phyloP scores from a whole-genome alignment of 495 filamentous ascomycete species.

The Clohesyomyces aquaticus region DNA sequence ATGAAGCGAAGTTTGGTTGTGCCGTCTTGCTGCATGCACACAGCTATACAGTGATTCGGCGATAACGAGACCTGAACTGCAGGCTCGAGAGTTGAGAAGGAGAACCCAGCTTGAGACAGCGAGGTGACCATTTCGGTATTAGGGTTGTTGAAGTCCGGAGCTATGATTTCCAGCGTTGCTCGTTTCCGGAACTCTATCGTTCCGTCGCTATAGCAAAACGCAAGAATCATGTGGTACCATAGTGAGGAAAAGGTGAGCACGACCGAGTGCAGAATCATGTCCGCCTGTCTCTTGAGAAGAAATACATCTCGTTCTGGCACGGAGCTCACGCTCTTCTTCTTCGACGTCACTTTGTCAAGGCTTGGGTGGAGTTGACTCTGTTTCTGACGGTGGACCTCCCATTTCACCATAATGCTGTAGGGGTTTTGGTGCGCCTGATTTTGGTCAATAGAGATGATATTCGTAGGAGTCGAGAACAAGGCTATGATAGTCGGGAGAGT shows the following conservation, averaged over 20 bases:
- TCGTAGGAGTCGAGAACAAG: slow-evolving; percentile 66
- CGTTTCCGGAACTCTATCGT: slow-evolving; percentile 77
- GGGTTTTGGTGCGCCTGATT: slow-evolving; percentile 60
- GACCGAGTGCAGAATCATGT: slow-evolving; percentile 66
- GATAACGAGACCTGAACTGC: slow-evolving; percentile 65
- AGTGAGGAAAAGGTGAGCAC: slow-evolving; percentile 68
- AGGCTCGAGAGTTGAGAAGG: slow-evolving; percentile 58
- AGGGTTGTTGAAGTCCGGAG: slow-evolving; percentile 62
- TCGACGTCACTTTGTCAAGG: slow-evolving; percentile 72
- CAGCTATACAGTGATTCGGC: slow-evolving; percentile 70
- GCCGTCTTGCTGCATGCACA: slow-evolving; percentile 66
- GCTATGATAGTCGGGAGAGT: slow-evolving; percentile 65
- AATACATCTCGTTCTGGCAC: slow-evolving; percentile 50
- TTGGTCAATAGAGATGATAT: slow-evolving; percentile 48
- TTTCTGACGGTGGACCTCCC: slow-evolving; percentile 67
- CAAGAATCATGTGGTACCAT: slow-evolving; percentile 68
- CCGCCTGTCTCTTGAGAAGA: slow-evolving; percentile 66
- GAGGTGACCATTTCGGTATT: slow-evolving; percentile 66
- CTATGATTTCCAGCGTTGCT: slow-evolving; percentile 66
- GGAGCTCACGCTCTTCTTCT: slow-evolving; percentile 56
- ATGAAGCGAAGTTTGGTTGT: slow-evolving; percentile 66
- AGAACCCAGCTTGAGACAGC: slow-evolving; percentile 72
- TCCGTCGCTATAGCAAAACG: slow-evolving; percentile 73
- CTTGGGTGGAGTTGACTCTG: slow-evolving; percentile 66
- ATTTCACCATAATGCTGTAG: slow-evolving; percentile 72